phyloP scores from a whole-genome alignment of 73 alveolate genomes.

The Symbiodinium natans region DNA sequence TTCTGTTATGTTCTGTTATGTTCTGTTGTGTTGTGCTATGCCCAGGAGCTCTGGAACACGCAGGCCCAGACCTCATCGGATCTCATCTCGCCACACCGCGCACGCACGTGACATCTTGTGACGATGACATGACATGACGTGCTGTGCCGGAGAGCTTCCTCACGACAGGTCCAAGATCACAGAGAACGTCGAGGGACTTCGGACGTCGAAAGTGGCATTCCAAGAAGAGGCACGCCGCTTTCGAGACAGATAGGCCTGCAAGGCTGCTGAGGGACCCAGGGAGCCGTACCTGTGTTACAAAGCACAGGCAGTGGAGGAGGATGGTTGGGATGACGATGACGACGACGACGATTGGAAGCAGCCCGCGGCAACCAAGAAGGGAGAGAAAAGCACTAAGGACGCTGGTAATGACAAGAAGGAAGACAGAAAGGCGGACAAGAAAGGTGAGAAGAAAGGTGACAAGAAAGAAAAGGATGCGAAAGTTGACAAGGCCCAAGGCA shows the following conservation, averaged over 20 bases:
- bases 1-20: too few relatives aligned
- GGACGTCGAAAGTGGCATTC: neutral
- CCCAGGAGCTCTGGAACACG: neutral
- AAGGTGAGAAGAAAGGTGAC: neutral
- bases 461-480: constrained; percentile 2
- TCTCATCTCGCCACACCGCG: neutral
- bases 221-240: neutral
- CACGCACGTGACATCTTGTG: too few relatives aligned
- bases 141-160: neutral
- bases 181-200: neutral
- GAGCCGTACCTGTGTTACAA: too few relatives aligned
- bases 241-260: too few relatives aligned
- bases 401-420: neutral
- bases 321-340: constrained; percentile 83
- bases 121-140: too few relatives aligned
- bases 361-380: constrained; percentile 8
- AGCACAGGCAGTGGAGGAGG: constrained; percentile 65
- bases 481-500: constrained; percentile 18
- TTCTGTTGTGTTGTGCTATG: neutral
- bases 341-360: constrained; percentile 78
- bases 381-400: constrained; percentile 17
- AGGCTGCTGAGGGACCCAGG: too few relatives aligned
- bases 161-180: neutral
- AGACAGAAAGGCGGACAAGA: neutral
- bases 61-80: neutral